Evolutionary conservation across 31 red algal species (phyloP).

Genomic region (Odonthalia washingtoniensis): DNA sequence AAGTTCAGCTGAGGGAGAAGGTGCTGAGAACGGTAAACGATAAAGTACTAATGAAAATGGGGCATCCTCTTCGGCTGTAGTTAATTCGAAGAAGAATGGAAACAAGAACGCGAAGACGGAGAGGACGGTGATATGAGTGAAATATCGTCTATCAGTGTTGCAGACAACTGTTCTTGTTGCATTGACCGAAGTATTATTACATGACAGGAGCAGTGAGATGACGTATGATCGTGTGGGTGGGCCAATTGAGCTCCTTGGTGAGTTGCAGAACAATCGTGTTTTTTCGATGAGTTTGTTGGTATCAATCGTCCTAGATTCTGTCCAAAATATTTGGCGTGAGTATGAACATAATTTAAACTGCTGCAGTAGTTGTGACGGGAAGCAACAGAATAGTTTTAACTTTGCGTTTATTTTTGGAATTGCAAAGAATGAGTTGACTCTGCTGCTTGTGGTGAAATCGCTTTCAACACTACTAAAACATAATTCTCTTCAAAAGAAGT

Average conservation of each 20-base stretch:
- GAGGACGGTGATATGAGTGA: conserved; percentile 26
- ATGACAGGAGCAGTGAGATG: conserved; percentile 40
- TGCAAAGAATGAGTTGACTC: conserved; percentile 52
- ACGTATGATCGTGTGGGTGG: conserved; percentile 47
- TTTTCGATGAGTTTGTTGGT: conserved; percentile 60
- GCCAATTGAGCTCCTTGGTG: conserved; percentile 52
- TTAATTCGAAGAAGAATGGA: conserved; percentile 24
- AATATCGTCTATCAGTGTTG: conserved; percentile 55
- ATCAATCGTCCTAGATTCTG: conserved; percentile 45
- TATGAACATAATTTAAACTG: conserved; percentile 42
- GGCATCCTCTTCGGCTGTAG: too few relatives aligned
- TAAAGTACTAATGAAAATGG: not conserved
- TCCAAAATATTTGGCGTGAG: conserved; percentile 46
- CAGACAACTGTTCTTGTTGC: conserved; percentile 42
- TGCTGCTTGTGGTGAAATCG: conserved; percentile 69
- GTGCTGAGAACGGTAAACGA: not conserved
- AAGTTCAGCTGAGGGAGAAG: not conserved
- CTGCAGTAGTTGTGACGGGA: not conserved
- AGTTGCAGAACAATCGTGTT: conserved; percentile 44
- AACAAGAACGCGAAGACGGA: conserved; percentile 38
- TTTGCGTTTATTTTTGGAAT: conserved; percentile 52
- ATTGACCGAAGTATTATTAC: conserved; percentile 63
- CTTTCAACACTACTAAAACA: conserved; percentile 55
- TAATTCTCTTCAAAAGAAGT: conserved; percentile 9
- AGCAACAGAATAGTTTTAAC: conserved; percentile 16